These are phyloP conservation scores for Dactylonectria macrodidyma DNA, from an alignment of 2,329 filamentous ascomycete genomes.

Conservation along the genomic window DNA sequence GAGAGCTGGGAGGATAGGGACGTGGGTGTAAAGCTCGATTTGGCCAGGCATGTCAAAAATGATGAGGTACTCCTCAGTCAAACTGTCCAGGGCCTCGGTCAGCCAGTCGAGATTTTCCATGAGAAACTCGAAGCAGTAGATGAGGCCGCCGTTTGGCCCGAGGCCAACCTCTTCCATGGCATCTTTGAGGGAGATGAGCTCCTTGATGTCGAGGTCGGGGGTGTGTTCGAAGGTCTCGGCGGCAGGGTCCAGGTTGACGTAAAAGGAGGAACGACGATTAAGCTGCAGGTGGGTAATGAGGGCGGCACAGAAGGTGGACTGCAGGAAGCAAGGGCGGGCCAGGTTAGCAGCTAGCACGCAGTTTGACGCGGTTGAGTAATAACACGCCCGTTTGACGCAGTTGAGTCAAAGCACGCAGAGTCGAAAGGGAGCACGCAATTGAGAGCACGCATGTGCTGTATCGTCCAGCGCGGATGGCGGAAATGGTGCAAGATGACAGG, in stretches of 20 bases:
- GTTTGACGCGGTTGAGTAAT: slow-evolving; percentile 12
- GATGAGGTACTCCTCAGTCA: slow-evolving; percentile 96
- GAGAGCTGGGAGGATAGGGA: slow-evolving; percentile 90
- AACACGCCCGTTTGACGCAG: too few relatives aligned
- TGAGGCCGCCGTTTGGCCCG: slow-evolving; percentile 91
- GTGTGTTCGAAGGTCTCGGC: slow-evolving; percentile 93
- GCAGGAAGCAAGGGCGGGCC: slow-evolving; percentile 27
- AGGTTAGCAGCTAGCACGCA: slow-evolving; percentile 41
- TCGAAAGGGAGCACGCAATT: slow-evolving; percentile 30
- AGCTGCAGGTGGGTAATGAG: slow-evolving; percentile 94
- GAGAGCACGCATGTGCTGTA: slow-evolving; percentile 21
- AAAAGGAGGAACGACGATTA: slow-evolving; percentile 94
- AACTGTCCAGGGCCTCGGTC: slow-evolving; percentile 84
- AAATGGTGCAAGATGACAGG: slow-evolving; percentile 29
- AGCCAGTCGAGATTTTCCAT: slow-evolving; percentile 96
- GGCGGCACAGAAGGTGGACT: slow-evolving; percentile 95
- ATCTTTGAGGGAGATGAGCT: slow-evolving; percentile 93
- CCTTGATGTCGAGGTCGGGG: slow-evolving; percentile 95
- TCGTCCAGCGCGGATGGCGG: slow-evolving; percentile 13
- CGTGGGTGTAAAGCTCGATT: slow-evolving; percentile 98
- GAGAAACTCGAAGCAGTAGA: slow-evolving; percentile 97
- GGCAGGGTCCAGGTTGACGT: slow-evolving; percentile 97
- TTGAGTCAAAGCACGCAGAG: too few relatives aligned
- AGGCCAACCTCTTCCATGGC: slow-evolving; percentile 96
- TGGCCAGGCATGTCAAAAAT: slow-evolving; percentile 99